These are phyloP conservation scores for Calendula officinalis DNA, from an alignment of 129 eudicot species.

Conservation along the genomic window DNA sequence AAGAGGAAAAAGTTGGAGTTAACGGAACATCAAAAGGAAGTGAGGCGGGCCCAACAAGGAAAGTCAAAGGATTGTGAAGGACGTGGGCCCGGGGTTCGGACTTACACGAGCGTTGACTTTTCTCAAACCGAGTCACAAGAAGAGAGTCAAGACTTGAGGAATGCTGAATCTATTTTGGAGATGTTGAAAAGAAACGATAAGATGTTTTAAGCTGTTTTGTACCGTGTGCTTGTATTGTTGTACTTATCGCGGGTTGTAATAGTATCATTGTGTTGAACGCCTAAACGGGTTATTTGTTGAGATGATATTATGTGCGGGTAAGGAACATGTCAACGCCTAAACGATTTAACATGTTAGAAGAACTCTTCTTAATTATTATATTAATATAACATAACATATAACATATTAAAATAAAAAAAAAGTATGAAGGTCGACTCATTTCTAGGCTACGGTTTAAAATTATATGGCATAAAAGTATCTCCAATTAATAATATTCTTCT, in stretches of 20 bases:
- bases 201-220: neutral
- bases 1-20: conserved; percentile 57
- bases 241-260: neutral
- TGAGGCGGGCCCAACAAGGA: conserved; percentile 87
- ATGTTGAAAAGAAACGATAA: conserved; percentile 47
- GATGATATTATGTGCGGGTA: no score
- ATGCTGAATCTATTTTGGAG: conserved; percentile 57
- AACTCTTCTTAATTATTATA: no score
- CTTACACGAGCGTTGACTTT: conserved; percentile 70
- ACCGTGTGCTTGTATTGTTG: neutral
- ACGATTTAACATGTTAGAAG: no score
- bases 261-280: neutral
- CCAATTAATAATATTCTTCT: no score
- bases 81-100: conserved; percentile 74
- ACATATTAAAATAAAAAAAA: no score
- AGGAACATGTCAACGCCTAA: no score
- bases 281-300: no score
- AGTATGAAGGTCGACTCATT: no score
- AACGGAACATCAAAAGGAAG: conserved; percentile 85
- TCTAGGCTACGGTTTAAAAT: no score
- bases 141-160: conserved; percentile 65
- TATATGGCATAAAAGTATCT: no score
- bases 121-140: conserved; percentile 75
- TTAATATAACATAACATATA: no score
- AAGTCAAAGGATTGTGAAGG: conserved; percentile 64